Evolutionary conservation across 1,284 basidiomycete genomes (phyloP), one percentile per base, ranked within the genome.

Genomic region (Leucoagaricus sp.): DNA sequence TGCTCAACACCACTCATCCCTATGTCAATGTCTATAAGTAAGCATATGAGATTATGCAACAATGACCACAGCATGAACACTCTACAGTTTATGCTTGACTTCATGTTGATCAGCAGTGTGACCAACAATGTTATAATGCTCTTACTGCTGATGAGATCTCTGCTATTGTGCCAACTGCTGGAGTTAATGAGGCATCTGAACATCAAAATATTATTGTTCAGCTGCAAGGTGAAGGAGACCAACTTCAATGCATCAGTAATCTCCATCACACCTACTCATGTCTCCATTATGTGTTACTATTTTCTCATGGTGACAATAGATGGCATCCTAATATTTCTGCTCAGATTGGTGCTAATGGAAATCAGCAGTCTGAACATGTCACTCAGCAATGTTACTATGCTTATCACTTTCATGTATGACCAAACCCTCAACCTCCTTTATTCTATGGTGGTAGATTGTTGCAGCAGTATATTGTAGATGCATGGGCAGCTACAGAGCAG

Each of bases 211-310:
- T n/a, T n/a, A n/a, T n/a, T n/a, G n/a, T n/a, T n/a, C n/a, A n/a
- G n/a, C n/a, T n/a, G n/a, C n/a, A n/a, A n/a, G n/a, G n/a, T n/a
- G n/a, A n/a, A n/a, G n/a, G n/a, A n/a, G n/a, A n/a, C n/a, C n/a
- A n/a, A n/a, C n/a, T n/a, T n/a, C n/a, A n/a, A n/a, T n/a, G n/a
- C n/a, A n/a, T n/a, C n/a, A n/a, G n/a, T n/a, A n/a, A n/a, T n/a
- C n/a, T n/a, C n/a, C n/a, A n/a, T n/a, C n/a, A n/a, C n/a, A n/a
- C n/a, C n/a, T 80, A 79, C 62, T 44, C 63, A 0, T 56, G 70
- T 0, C 58, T 79, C 0, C 71, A 76, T 21, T 77, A 79, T 72
- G 70, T 75, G 0, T 53, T 70, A 3, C 61, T 69, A 2, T 79
- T 78, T 62, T 73, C 74, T n/a, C n/a, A 51, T 44, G 77, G 72